Conservation (phyloP, 352 stramenopile species). For the Globisporangium sylvaticum region DNA sequence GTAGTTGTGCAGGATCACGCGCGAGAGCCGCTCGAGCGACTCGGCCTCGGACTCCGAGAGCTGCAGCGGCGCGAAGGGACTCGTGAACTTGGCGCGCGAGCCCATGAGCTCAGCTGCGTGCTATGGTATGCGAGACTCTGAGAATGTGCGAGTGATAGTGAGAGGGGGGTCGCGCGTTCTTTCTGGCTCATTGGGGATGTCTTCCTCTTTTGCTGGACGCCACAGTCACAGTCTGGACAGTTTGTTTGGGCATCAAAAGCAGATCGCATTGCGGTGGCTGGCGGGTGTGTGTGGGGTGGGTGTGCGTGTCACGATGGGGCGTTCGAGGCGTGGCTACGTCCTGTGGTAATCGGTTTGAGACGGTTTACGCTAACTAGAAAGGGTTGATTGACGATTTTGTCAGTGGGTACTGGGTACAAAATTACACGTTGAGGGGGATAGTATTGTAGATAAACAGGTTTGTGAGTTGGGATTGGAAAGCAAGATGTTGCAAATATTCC, state of each 20-base stretch:
- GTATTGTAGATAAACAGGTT: not conserved
- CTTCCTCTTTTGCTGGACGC: not conserved
- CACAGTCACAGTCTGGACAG: not conserved
- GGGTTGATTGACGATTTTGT: not conserved
- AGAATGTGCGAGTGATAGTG: not conserved
- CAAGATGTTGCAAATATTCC: not conserved
- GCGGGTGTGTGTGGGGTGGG: too few species aligned
- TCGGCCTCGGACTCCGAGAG: constrained; percentile 5
- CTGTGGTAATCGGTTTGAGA: not conserved
- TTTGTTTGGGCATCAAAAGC: not conserved
- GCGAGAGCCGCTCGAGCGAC: constrained; percentile 12
- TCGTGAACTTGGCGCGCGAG: constrained; percentile 6
- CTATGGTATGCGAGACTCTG: not conserved
- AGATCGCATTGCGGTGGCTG: not conserved
- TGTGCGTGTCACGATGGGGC: not conserved
- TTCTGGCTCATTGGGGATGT: not conserved
- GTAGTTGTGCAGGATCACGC: not conserved
- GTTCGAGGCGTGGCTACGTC: not conserved
- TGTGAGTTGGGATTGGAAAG: not conserved
- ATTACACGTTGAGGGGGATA: too few species aligned
- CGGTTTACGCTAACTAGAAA: not conserved
- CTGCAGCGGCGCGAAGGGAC: constrained; percentile 16
- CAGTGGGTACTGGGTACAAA: too few species aligned
- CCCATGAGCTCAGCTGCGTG: not conserved
- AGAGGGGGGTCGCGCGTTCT: not conserved